These are phyloP conservation scores for Sequoiadendron giganteum DNA, from an alignment of 75 land plant species.

Conservation along the genomic window DNA sequence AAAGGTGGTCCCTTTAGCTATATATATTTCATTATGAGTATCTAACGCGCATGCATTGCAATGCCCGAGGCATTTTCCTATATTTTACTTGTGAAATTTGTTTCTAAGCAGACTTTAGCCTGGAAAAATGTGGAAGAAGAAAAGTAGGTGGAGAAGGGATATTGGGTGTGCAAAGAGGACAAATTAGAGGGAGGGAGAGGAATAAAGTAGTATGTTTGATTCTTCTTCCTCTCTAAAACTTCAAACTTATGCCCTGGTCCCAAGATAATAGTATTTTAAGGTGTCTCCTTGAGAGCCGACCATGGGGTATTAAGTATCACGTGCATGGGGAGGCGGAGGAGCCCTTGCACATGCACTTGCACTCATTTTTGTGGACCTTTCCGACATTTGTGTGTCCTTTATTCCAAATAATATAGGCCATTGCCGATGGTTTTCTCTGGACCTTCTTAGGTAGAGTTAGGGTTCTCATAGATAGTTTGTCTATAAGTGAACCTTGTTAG, in stretches of 20 bases:
- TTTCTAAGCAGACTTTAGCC: neutral
- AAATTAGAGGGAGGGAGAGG: neutral
- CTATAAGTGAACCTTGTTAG: no score
- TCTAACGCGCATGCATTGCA: slow-evolving; percentile 5
- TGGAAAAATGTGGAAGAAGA: neutral
- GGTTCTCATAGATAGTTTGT: no score
- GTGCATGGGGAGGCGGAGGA: neutral
- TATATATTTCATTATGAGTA: slow-evolving; percentile 4
- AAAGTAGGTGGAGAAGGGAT: neutral
- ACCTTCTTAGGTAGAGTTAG: neutral
- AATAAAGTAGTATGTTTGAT: slow-evolving; percentile 3
- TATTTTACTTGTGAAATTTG: neutral
- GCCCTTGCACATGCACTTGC: neutral
- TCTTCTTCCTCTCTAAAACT: neutral
- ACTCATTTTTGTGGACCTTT: neutral
- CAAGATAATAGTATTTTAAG: neutral
- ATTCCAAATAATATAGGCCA: neutral
- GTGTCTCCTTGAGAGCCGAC: neutral
- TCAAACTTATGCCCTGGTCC: neutral
- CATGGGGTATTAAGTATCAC: neutral
- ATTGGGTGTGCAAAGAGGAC: neutral
- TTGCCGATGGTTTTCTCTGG: neutral
- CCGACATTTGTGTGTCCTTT: neutral
- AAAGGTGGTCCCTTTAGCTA: neutral
- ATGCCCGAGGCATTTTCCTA: neutral